phyloP scores from a whole-genome alignment of 2,329 filamentous ascomycete genomes.

The Akanthomyces lecanii region DNA sequence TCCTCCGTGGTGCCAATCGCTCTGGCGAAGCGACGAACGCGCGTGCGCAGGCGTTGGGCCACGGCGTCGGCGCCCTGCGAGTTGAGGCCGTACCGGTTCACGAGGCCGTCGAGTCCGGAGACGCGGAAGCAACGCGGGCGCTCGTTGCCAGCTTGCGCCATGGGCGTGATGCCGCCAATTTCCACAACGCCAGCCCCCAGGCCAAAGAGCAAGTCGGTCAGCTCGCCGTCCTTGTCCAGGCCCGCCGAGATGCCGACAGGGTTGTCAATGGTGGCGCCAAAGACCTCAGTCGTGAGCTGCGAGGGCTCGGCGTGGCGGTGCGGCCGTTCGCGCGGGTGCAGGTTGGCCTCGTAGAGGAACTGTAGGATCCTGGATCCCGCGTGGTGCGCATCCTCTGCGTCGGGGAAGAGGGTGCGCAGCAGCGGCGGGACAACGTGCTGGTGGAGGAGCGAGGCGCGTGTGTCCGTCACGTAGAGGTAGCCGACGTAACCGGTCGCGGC shows the following conservation, averaged over 20 bases:
- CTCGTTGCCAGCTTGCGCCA: conserved; percentile 84
- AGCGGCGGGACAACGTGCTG: conserved; percentile 62
- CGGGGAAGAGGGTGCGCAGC: conserved; percentile 62
- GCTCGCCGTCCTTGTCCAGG: conserved; percentile 89
- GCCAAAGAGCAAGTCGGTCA: conserved; percentile 79
- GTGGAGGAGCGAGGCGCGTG: conserved; percentile 61
- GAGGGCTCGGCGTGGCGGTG: conserved; percentile 28
- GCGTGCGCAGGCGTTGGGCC: conserved; percentile 70
- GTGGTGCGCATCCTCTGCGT: conserved; percentile 91
- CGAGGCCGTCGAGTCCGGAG: conserved; percentile 76
- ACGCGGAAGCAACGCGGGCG: conserved; percentile 85
- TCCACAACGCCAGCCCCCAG: conserved; percentile 85
- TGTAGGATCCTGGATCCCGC: conserved; percentile 68
- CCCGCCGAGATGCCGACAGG: conserved; percentile 94
- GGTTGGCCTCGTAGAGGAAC: conserved; percentile 64
- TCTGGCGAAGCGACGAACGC: conserved; percentile 73
- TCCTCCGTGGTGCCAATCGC: conserved; percentile 65
- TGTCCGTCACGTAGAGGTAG: conserved; percentile 72
- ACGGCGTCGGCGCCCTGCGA: conserved; percentile 85
- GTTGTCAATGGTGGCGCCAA: conserved; percentile 72
- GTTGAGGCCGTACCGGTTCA: conserved; percentile 96
- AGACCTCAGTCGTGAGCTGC: conserved; percentile 51
- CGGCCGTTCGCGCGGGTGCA: conserved; percentile 79
- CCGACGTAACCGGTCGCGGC: conserved; percentile 41
- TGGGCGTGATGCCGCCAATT: conserved; percentile 83